A percentile compares a stretch with the other conserved stretches of the same genome.
Evolutionary conservation across 2,329 filamentous ascomycete species (phyloP).

Genomic region (Aspergillus sp.): DNA sequence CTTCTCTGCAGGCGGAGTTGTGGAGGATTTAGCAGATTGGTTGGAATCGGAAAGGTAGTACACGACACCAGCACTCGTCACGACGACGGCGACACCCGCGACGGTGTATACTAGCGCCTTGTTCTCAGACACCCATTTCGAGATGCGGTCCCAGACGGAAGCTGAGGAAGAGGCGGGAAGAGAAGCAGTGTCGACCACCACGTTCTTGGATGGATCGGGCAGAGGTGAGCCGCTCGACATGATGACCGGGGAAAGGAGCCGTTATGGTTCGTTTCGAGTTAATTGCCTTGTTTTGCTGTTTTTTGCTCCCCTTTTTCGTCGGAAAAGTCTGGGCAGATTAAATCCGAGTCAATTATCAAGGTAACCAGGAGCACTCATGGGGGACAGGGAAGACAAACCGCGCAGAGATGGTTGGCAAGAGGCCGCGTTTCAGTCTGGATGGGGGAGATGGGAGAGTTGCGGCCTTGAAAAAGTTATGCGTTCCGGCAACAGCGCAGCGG

Average conservation of each 20-base stretch:
- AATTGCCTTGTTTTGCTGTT: neutral
- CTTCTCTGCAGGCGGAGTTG: constrained; percentile 43
- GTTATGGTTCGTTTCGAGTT: constrained; percentile 4
- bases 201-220: constrained; percentile 36
- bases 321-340: constrained; percentile 8
- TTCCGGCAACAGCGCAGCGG: constrained; percentile 18
- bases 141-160: constrained; percentile 84
- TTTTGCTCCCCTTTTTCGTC: constrained; percentile 14
- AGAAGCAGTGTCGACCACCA: constrained; percentile 41
- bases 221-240: constrained; percentile 43
- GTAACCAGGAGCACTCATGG: neutral
- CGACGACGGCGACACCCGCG: constrained; percentile 87
- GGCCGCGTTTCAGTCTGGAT: constrained; percentile 17
- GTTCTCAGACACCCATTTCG: constrained; percentile 91
- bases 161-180: constrained; percentile 54
- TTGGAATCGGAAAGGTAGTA: constrained; percentile 74
- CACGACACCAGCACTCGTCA: constrained; percentile 85
- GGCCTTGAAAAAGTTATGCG: constrained; percentile 38
- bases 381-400: constrained; percentile 16
- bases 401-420: constrained; percentile 20
- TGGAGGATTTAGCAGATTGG: constrained; percentile 39
- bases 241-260: constrained; percentile 27
- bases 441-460: constrained; percentile 30
- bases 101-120: constrained; percentile 95
- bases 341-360: neutral